Conservation (phyloP, 2,329 filamentous ascomycete genomes). For the Colletotrichum tamarilloi region DNA sequence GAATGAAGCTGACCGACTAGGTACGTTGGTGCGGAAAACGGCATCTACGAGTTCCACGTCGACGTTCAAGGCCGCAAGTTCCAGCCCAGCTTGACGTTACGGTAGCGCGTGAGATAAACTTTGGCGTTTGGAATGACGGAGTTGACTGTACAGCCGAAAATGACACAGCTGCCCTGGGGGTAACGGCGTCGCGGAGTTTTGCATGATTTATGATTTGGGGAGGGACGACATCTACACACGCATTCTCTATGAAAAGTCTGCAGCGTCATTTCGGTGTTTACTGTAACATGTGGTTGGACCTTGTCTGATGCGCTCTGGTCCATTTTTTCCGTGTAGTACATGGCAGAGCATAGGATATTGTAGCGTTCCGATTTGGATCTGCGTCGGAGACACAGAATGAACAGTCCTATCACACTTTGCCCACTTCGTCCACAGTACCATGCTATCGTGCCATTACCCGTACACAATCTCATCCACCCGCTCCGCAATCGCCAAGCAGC, state of each 20-base stretch:
- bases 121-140: constrained; percentile 4
- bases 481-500: constrained; percentile 85
- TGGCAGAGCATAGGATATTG: not conserved
- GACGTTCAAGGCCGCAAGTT: constrained; percentile 71
- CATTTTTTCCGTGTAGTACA: not conserved
- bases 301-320: not conserved
- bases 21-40: constrained; percentile 75
- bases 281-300: not conserved
- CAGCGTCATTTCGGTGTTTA: not conserved
- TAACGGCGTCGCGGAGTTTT: constrained; percentile 21
- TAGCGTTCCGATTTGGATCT: not conserved
- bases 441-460: constrained; percentile 36
- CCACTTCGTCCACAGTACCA: not conserved
- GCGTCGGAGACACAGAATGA: constrained; percentile 25
- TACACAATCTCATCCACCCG: constrained; percentile 70
- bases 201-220: not conserved
- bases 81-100: constrained; percentile 65
- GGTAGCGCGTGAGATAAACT: constrained; percentile 44
- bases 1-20: constrained; percentile 49
- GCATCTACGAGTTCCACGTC: constrained; percentile 80
- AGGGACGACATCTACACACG: not conserved
- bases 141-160: not conserved
- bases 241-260: constrained; percentile 9
- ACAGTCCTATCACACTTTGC: not conserved
- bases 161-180: not conserved